These are phyloP conservation scores for Danielia oregonensis DNA, from an alignment of 805 yeast genomes.

Conservation along the genomic window DNA sequence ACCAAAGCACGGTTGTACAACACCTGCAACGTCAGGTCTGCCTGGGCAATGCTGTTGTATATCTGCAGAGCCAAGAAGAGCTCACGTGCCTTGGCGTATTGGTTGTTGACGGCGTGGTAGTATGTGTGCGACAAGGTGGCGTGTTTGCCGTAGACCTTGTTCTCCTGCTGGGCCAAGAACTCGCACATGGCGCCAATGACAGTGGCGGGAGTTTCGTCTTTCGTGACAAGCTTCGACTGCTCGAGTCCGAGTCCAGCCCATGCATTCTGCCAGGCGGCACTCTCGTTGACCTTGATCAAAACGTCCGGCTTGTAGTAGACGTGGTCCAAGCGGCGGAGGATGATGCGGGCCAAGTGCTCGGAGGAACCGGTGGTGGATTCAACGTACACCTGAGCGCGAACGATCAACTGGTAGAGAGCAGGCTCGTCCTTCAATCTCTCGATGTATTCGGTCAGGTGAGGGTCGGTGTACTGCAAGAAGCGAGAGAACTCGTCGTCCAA, in stretches of 20 bases:
- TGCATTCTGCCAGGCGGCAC: slow-evolving; percentile 66
- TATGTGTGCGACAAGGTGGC: slow-evolving; percentile 85
- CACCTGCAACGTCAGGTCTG: slow-evolving; percentile 85
- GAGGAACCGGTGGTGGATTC: slow-evolving; percentile 57
- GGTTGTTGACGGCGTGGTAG: slow-evolving; percentile 85
- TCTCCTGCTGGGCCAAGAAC: slow-evolving; percentile 62
- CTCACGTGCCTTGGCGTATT: slow-evolving; percentile 81
- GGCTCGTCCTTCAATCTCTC: slow-evolving; percentile 87
- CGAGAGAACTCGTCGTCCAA: slow-evolving; percentile 91
- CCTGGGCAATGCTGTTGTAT: slow-evolving; percentile 75
- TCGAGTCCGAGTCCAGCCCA: slow-evolving; percentile 20
- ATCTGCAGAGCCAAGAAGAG: slow-evolving; percentile 83
- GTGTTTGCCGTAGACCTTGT: slow-evolving; percentile 68
- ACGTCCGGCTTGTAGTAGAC: slow-evolving; percentile 86
- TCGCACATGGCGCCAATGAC: slow-evolving; percentile 65
- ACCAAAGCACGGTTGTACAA: slow-evolving; percentile 93
- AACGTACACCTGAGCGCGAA: slow-evolving; percentile 82
- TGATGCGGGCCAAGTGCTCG: slow-evolving; percentile 67
- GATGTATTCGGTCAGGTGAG: slow-evolving; percentile 91
- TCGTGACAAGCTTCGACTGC: slow-evolving; percentile 28
- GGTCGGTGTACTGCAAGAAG: slow-evolving; percentile 85
- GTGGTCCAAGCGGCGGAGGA: slow-evolving; percentile 84
- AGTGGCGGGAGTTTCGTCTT: slow-evolving; percentile 31
- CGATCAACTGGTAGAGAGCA: slow-evolving; percentile 65
- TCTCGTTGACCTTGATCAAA: slow-evolving; percentile 67